These are phyloP conservation scores for Heliamphora pulchella DNA, from an alignment of 179 eudicot species.

Conservation along the genomic window DNA sequence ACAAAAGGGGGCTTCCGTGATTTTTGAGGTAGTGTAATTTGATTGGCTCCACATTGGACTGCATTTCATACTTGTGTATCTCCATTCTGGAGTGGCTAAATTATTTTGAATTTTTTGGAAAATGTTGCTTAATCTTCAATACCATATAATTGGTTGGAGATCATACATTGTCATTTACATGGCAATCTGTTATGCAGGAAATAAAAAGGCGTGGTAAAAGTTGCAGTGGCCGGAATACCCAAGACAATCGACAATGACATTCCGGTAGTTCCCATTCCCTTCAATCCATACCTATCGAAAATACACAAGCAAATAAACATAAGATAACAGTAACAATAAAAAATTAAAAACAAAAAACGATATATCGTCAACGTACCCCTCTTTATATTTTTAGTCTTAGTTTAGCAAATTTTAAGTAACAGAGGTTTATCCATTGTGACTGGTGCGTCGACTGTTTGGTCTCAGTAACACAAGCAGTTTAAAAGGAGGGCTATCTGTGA, in stretches of 20 bases:
- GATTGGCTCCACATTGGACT: not conserved
- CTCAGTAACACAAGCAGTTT: not conserved
- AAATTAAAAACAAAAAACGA: not conserved
- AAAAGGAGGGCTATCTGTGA: not conserved
- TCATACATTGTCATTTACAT: not conserved
- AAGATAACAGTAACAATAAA: not conserved
- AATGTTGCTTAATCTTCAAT: not conserved
- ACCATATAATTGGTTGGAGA: not conserved
- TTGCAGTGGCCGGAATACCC: conserved; percentile 75
- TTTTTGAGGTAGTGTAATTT: conserved; percentile 50
- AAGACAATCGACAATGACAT: conserved; percentile 88
- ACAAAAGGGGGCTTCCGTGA: conserved; percentile 66
- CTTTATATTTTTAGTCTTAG: not conserved
- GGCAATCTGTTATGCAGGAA: conserved; percentile 39
- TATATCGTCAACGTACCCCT: not conserved
- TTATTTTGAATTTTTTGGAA: not conserved
- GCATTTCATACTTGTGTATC: not conserved
- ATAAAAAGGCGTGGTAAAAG: conserved; percentile 60
- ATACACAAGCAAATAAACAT: too few relatives aligned
- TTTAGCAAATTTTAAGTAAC: not conserved
- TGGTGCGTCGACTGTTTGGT: not conserved
- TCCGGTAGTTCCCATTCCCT: conserved; percentile 40
- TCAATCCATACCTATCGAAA: not conserved
- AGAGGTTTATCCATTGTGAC: not conserved
- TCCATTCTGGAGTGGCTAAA: not conserved